Evolutionary conservation across 2,329 filamentous ascomycete species (phyloP), one percentile per base, ranked within the genome.

Genomic region (Diaporthe australafricana): DNA sequence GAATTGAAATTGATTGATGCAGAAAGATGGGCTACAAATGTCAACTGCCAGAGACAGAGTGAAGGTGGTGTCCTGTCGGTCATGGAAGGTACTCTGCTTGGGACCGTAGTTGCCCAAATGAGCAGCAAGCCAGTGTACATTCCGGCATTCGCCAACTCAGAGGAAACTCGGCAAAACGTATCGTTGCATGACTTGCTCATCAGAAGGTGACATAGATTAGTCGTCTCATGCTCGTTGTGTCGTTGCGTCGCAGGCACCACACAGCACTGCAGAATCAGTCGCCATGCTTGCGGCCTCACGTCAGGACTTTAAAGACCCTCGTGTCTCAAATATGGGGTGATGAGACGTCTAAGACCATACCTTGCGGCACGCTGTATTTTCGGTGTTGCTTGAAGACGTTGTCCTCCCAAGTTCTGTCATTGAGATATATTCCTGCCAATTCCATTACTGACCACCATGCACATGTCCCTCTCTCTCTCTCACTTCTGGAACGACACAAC

Each of bases 401-500:
- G 45, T 50, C 60, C 60, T 20, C 5, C 60, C 60, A 25, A 38
- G 8, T 12, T 48, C 60, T 32, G 5, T 16, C 35, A 48, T 38
- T 22, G 17, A 55, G 60, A 57, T 35, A 57, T 22, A 17, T 52
- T 16, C 25, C n/a, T 53, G 5, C 16, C 9, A 32, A 27, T n/a
- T 25, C 5, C 32, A 35, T 40, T 30, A 53, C 14, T 40, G 20
- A 40, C 38, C 42, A 17, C 25, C 40, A 16, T n/a, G 20, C 63
- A 22, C 25, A 27, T 68, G 20, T 22, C n/a, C 40, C 9, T n/a
- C n/a, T n/a, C n/a, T n/a, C 32, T 17, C 25, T 25, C 5, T 73
- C 45, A 77, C 74, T 89, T 90, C 75, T 84, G 79, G 75, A 90
- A 90, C 17, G 83, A 84, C 84, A 90, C 88, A 14, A 90, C 86